Evolutionary conservation across 2,329 filamentous ascomycete species (phyloP).

Genomic region (Microsporum audouinii): DNA sequence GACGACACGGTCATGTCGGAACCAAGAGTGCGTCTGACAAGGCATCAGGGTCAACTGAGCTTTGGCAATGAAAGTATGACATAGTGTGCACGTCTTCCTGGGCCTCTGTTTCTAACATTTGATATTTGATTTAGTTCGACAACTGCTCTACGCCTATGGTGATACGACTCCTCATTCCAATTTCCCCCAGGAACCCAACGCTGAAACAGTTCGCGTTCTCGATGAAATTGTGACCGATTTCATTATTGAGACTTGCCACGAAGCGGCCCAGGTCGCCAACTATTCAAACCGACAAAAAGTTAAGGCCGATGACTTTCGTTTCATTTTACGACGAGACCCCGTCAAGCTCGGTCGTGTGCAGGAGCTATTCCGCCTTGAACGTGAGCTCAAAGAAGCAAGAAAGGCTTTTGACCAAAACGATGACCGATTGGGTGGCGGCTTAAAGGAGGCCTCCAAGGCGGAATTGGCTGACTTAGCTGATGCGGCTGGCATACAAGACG

Average conservation of each 20-base stretch:
- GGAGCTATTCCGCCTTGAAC: constrained; percentile 79
- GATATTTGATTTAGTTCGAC: constrained; percentile 23
- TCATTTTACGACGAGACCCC: constrained; percentile 75
- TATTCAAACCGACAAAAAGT: constrained; percentile 89
- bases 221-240: constrained; percentile 97
- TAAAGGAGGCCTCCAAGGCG: constrained; percentile 30
- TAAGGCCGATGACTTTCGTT: constrained; percentile 97
- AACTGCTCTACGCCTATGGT: constrained; percentile 36
- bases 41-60: constrained; percentile 74
- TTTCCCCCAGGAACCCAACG: constrained; percentile 64
- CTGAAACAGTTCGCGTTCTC: constrained; percentile 71
- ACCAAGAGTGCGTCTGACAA: constrained; percentile 62
- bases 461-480: constrained; percentile 20
- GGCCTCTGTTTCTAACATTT: background rate
- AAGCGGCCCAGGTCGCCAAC: constrained; percentile 72
- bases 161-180: constrained; percentile 42
- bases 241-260: constrained; percentile 85
- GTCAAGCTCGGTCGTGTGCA: constrained; percentile 78
- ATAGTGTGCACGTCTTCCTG: background rate
- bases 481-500: constrained; percentile 13
- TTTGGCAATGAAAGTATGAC: constrained; percentile 58
- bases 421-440: constrained; percentile 28
- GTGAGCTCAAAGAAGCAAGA: constrained; percentile 69
- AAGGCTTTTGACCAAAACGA: constrained; percentile 45
- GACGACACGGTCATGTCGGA: constrained; percentile 47